Percentiles rank a stretch among this genome's conserved stretches.
phyloP scores from a whole-genome alignment of 371 early-diverging fungal species.

The Mortierella sp. region DNA sequence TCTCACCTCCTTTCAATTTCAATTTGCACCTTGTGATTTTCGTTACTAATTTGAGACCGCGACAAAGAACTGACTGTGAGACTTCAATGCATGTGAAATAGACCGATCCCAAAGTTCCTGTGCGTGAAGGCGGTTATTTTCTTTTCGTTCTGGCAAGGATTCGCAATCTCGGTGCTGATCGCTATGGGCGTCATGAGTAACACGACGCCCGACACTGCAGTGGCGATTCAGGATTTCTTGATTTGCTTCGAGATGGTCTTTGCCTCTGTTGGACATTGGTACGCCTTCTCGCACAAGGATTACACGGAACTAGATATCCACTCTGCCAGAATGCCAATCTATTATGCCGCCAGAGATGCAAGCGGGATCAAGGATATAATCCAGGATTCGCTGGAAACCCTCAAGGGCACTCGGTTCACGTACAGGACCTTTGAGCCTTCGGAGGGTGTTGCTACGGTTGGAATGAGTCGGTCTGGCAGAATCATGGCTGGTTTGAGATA shows the following conservation, averaged over 20 bases:
- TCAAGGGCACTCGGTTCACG: constrained; percentile 83
- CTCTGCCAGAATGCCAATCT: constrained; percentile 85
- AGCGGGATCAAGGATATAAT: constrained; percentile 87
- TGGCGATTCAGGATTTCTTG: constrained; percentile 92
- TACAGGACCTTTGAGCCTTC: constrained; percentile 88
- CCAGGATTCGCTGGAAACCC: constrained; percentile 84
- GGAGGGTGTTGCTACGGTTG: constrained; percentile 72
- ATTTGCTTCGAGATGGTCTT: constrained; percentile 95
- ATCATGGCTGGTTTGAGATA: constrained; percentile 87
- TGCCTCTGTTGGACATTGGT: constrained; percentile 88
- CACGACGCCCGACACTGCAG: constrained; percentile 80
- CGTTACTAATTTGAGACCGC: background rate
- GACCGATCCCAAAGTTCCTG: constrained; percentile 94
- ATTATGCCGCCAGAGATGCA: constrained; percentile 85
- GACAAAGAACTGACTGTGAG: background rate
- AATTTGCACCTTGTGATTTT: background rate
- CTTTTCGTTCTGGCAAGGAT: constrained; percentile 97
- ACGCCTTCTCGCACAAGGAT: constrained; percentile 84
- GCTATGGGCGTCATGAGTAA: constrained; percentile 66
- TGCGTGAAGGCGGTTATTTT: constrained; percentile 96
- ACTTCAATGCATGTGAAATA: constrained; percentile 36
- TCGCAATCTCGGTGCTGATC: constrained; percentile 87
- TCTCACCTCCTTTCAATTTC: background rate
- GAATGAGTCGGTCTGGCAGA: constrained; percentile 70
- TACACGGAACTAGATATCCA: constrained; percentile 72